These are phyloP conservation scores for Penicillium sumatraense DNA, from an alignment of 2,329 filamentous ascomycete genomes.

Conservation along the genomic window DNA sequence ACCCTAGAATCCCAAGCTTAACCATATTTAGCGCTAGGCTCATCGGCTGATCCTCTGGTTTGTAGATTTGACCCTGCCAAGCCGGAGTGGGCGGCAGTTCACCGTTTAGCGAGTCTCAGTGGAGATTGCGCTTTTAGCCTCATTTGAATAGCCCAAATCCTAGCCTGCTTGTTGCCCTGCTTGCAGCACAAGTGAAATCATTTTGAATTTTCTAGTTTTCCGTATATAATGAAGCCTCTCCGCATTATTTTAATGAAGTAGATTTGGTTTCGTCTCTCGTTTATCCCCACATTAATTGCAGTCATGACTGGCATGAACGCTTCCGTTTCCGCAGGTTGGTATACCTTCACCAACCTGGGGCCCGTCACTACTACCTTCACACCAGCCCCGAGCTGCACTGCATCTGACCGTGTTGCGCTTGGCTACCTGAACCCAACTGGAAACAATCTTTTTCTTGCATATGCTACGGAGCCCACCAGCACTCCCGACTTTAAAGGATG, in stretches of 20 bases:
- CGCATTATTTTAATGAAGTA: not conserved
- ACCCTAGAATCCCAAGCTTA: conserved; percentile 2
- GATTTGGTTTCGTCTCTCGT: not conserved
- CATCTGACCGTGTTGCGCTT: not conserved
- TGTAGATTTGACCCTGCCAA: conserved; percentile 8
- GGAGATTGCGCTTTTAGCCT: conserved; percentile 14
- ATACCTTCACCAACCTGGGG: conserved; percentile 14
- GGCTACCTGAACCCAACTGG: not conserved
- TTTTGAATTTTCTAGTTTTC: not conserved
- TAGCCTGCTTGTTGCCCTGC: not conserved
- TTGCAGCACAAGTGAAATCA: not conserved
- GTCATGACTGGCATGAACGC: conserved; percentile 7
- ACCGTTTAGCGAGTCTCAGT: conserved; percentile 5
- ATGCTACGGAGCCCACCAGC: not conserved
- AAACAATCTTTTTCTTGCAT: not conserved
- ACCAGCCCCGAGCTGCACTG: conserved; percentile 10
- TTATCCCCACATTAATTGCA: not conserved
- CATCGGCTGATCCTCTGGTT: not conserved
- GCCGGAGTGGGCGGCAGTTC: conserved; percentile 4
- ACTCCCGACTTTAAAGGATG: not conserved
- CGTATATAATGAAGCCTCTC: not conserved
- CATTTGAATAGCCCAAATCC: not conserved
- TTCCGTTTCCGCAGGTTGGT: conserved; percentile 5
- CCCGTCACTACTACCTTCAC: conserved; percentile 18
- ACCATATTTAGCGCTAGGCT: conserved; percentile 4